Base-by-base conservation (phyloP, 2,329 filamentous ascomycete species). In the Fusarium sublunatum region DNA sequence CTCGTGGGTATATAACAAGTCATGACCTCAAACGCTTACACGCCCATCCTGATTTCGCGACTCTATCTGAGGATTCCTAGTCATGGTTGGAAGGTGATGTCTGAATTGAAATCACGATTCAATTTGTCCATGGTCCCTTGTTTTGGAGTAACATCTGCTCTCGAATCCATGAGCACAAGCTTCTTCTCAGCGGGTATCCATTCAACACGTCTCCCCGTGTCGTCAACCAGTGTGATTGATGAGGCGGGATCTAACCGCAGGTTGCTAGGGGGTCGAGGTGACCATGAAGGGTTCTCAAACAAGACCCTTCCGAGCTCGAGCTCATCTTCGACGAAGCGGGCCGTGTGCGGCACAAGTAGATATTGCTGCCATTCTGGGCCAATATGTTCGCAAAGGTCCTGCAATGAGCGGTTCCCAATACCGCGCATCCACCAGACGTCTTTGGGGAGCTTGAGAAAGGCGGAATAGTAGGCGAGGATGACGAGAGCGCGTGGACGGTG, bases 401-500 rank as follows among this genome's bases (percentile, higher is more conserved):
- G 66, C 9, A 86, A 76, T 56, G 83, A 78, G 13, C 77, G 77
- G 35, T 82, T 72, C 3, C 77, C 76, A 19, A 87, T 77, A 22
- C 77, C 79, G 3, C 64, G 53, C 50, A 83, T 72, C 84, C 84
- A 87, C 84, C 84, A 87, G 5, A 81, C 63, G 1, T 60, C 58
- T 4, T 61, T 48, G 10, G 75, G 72, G 2, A 83, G 48, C 68
- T 83, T 85, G 46, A 79, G 69, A 51, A 86, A 86, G 41, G 77
- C 76, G 6, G 83, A 74, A 56, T 84, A 85, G 62, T 86, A 76
- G 2, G 82, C 83, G 10, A 87, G 47, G 34, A 86, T 82, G 46
- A 86, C 60, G 0, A 86, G 73, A 3, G 83, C 79, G 26, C 81
- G 78, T 0, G 81, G 81, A 2, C 78, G 75, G 42, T 70, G 73